Conservation (phyloP, 208 protist species). For the Herpetomonas samuelpessoai region DNA sequence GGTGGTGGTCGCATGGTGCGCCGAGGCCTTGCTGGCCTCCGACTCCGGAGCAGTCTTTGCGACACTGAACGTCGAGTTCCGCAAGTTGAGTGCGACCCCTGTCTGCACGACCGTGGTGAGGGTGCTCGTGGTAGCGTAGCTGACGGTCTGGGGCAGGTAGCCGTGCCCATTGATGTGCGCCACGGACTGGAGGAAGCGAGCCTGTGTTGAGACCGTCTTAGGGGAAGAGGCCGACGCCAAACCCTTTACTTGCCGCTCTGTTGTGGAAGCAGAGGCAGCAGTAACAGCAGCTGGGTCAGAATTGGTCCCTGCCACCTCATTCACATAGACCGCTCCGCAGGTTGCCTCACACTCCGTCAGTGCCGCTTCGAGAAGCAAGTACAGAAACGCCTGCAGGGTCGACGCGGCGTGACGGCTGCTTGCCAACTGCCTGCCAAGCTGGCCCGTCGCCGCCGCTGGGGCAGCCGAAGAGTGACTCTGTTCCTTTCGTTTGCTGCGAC, state of each 20-base stretch:
- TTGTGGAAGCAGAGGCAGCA: too few species aligned
- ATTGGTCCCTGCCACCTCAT: constrained; percentile 14
- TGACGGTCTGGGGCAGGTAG: constrained; percentile 47
- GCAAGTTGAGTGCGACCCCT: constrained; percentile 63
- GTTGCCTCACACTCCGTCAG: constrained; percentile 40
- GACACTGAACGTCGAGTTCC: constrained; percentile 16
- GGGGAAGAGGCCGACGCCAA: too few species aligned
- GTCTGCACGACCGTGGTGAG: constrained; percentile 55
- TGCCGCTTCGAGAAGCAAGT: constrained; percentile 59
- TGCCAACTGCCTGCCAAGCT: background rate
- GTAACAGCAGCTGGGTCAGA: too few species aligned
- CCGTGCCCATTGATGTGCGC: constrained; percentile 43
- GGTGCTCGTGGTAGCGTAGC: constrained; percentile 41
- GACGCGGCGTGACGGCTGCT: constrained; percentile 29
- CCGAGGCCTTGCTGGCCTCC: background rate
- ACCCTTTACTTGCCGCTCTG: too few species aligned
- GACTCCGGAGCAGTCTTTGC: background rate
- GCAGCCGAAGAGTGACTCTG: background rate
- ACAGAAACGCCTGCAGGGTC: constrained; percentile 59
- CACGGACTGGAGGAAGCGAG: constrained; percentile 54
- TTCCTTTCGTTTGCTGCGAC: background rate
- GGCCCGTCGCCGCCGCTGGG: background rate
- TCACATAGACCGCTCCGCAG: constrained; percentile 63
- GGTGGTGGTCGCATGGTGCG: background rate
- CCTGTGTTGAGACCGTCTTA: background rate